A percentile compares a stretch with the other conserved stretches of the same genome.
Conservation (phyloP, 2,329 filamentous ascomycete genomes). For the Monilinia fructigena region DNA sequence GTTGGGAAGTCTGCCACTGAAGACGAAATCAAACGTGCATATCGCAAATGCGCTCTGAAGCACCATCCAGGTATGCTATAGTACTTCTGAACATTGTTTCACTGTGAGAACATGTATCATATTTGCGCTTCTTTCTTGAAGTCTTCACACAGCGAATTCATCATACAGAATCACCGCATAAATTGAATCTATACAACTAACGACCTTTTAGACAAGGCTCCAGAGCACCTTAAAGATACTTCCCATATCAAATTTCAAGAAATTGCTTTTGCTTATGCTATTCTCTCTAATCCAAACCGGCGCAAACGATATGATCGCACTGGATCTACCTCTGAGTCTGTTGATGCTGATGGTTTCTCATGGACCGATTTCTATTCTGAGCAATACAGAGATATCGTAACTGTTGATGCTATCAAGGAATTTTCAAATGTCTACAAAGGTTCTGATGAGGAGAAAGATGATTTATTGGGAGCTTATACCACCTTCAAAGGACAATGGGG, state of each 20-base stretch:
- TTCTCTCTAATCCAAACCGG: constrained; percentile 79
- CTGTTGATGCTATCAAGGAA: constrained; percentile 68
- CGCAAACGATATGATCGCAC: constrained; percentile 87
- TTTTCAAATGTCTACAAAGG: constrained; percentile 79
- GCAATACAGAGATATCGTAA: constrained; percentile 77
- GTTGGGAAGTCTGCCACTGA: constrained; percentile 69
- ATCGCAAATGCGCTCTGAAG: constrained; percentile 85
- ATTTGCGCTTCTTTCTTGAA: background rate
- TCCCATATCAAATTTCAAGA: constrained; percentile 84
- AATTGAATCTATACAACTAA: constrained; percentile 21
- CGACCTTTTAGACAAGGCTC: constrained; percentile 66
- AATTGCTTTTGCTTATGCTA: constrained; percentile 89
- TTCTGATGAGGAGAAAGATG: constrained; percentile 78
- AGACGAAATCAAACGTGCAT: constrained; percentile 83
- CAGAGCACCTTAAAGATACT: constrained; percentile 62
- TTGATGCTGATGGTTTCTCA: constrained; percentile 80
- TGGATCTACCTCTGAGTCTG: constrained; percentile 80
- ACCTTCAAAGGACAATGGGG: constrained; percentile 73
- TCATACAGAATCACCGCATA: background rate
- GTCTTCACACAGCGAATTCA: background rate
- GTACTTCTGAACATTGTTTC: constrained; percentile 21
- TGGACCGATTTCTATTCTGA: constrained; percentile 88
- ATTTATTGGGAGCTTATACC: constrained; percentile 75
- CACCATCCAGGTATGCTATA: constrained; percentile 71
- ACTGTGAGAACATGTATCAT: background rate